These are phyloP conservation scores for Fagopyrum tataricum DNA, from an alignment of 148 eudicot species.

Conservation along the genomic window DNA sequence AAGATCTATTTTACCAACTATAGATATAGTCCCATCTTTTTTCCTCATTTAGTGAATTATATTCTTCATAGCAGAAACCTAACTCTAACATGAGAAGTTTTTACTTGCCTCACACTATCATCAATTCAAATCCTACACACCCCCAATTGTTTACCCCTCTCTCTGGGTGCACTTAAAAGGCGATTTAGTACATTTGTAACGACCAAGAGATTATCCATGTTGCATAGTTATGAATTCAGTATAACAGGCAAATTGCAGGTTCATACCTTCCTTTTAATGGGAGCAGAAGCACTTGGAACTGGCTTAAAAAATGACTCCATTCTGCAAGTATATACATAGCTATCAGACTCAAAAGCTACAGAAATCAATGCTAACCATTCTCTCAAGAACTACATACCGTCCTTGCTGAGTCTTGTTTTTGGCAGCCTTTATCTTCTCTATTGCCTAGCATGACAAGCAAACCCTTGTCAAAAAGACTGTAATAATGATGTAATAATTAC, in stretches of 20 bases:
- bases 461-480: background rate
- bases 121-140: background rate
- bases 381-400: slow-evolving; percentile 42
- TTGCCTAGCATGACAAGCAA: slow-evolving; percentile 41
- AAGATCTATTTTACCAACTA: no score
- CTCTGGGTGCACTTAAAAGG: background rate
- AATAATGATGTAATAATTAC: background rate
- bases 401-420: slow-evolving; percentile 87
- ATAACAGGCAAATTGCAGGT: background rate
- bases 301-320: slow-evolving; percentile 88
- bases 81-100: background rate
- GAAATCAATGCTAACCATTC: background rate
- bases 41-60: no score
- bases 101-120: background rate
- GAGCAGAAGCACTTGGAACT: slow-evolving; percentile 42
- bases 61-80: no score
- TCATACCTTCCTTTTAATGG: slow-evolving; percentile 79
- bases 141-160: background rate
- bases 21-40: no score
- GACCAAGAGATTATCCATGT: background rate
- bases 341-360: background rate
- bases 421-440: slow-evolving; percentile 96
- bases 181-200: background rate
- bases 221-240: background rate
- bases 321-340: slow-evolving; percentile 29